Evolutionary conservation across 2,329 filamentous ascomycete genomes (phyloP), one percentile per base, ranked within the genome.

Genomic region (Capronia epimyces): DNA sequence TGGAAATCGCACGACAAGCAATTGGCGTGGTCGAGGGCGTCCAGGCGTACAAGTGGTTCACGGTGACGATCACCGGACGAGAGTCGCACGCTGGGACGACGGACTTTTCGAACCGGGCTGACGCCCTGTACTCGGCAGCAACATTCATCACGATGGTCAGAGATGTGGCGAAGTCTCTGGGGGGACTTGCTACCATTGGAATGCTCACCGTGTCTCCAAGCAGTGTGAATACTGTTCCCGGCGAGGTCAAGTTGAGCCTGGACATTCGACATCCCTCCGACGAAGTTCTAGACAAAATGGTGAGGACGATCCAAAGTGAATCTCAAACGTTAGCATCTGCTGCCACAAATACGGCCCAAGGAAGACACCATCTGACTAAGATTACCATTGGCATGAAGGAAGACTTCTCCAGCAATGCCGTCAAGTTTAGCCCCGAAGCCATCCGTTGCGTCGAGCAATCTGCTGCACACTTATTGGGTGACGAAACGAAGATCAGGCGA

Each of bases 51-150:
- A 79, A 81, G 51, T 89, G 86, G 86, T 82, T 82, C 65, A 84
- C 79, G 0, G 66, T 89, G 31, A 79, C 78, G 4, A 76, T 89
- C 2, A 71, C 71, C 8, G 86, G 86, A 1, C 72, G 79, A 58
- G 85, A 88, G 59, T 80, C 80, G 3, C 86, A 90, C 63, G 88
- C 86, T 0, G 86, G 86, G 1, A 88, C 86, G 0, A 90, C 86
- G 0, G 81, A 82, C 24, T 80, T 87, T 42, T 69, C 73, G 27
- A 77, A 80, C 50, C 78, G 86, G 15, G 78, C 80, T 3, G 86
- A 89, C 64, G 81, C 86, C 1, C 70, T 89, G 42, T 78, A 87
- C 25, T 78, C 81, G 6, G 82, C 84, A 6, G 76, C 79, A 0
- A 80, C 80, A 48, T 77, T 89, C 71, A 87, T 89, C 53, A 66